These are phyloP conservation scores for Fusarium albosuccineum DNA, from an alignment of 2,329 filamentous ascomycete species.

Conservation along the genomic window DNA sequence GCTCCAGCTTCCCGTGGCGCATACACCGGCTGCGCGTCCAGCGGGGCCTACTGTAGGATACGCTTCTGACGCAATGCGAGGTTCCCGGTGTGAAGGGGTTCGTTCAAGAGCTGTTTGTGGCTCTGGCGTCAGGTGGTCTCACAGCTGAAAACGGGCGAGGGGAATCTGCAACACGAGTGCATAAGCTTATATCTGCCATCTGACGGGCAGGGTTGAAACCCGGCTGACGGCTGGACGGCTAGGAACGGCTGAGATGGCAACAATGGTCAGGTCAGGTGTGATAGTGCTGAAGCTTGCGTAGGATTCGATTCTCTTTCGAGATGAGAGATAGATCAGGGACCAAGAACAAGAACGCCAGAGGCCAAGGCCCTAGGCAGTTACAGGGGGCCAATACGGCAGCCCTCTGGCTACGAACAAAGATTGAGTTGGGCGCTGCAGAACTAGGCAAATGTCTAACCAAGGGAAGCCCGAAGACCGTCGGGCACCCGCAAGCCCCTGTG, in stretches of 20 bases:
- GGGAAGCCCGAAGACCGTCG: conserved; percentile 1
- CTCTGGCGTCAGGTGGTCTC: conserved; percentile 21
- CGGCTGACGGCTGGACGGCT: conserved; percentile 22
- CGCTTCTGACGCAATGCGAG: conserved; percentile 31
- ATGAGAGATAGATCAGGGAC: neutral
- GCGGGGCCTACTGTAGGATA: conserved; percentile 20
- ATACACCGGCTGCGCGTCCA: conserved; percentile 31
- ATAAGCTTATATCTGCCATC: neutral
- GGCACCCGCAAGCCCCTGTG: conserved; percentile 6
- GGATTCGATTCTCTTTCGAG: conserved; percentile 13
- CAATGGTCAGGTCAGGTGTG: conserved; percentile 18
- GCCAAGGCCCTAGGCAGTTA: too few species aligned
- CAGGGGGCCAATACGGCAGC: neutral
- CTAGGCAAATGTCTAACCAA: conserved; percentile 10
- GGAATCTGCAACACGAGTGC: neutral
- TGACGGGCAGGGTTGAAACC: neutral
- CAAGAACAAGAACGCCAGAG: too few species aligned
- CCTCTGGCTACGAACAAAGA: neutral
- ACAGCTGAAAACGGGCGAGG: conserved; percentile 3
- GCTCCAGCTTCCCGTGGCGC: conserved; percentile 31
- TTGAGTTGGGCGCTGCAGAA: conserved; percentile 19
- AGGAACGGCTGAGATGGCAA: conserved; percentile 20
- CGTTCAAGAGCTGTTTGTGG: neutral
- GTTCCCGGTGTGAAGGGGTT: neutral
- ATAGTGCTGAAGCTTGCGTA: conserved; percentile 30